Conservation (phyloP, 495 filamentous ascomycete species). For the Chaetomidium leptoderma region DNA sequence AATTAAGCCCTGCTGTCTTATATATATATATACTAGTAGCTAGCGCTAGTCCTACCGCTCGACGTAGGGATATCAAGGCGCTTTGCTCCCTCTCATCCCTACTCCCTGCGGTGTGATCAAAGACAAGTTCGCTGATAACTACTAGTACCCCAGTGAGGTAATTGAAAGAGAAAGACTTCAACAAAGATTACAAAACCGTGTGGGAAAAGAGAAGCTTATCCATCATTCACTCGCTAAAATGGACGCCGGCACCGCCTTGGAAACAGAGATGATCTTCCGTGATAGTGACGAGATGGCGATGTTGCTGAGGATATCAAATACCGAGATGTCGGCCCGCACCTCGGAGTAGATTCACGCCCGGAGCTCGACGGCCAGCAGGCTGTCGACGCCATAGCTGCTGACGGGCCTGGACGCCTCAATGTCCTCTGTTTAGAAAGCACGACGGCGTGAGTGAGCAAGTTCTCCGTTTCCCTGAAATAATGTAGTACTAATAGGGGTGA, state of each 20-base stretch:
- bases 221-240: neutral
- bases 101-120: too few species aligned
- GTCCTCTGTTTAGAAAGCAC: conserved; percentile 27
- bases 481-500: neutral
- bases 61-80: too few species aligned
- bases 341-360: conserved; percentile 52
- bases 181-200: too few species aligned
- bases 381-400: conserved; percentile 50
- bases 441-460: conserved; percentile 19
- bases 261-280: neutral
- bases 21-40: too few species aligned
- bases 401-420: conserved; percentile 31
- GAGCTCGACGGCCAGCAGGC: conserved; percentile 55
- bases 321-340: conserved; percentile 39
- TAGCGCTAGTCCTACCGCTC: too few species aligned
- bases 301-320: conserved; percentile 47
- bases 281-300: neutral
- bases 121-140: too few species aligned
- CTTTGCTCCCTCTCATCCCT: too few species aligned
- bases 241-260: neutral
- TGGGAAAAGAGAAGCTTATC: too few species aligned
- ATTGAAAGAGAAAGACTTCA: too few species aligned
- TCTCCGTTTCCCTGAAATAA: too few species aligned
- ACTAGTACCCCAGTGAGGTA: too few species aligned
- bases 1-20: too few species aligned